Conservation (phyloP, 2,329 filamentous ascomycete species). For the Penicillium sp. region DNA sequence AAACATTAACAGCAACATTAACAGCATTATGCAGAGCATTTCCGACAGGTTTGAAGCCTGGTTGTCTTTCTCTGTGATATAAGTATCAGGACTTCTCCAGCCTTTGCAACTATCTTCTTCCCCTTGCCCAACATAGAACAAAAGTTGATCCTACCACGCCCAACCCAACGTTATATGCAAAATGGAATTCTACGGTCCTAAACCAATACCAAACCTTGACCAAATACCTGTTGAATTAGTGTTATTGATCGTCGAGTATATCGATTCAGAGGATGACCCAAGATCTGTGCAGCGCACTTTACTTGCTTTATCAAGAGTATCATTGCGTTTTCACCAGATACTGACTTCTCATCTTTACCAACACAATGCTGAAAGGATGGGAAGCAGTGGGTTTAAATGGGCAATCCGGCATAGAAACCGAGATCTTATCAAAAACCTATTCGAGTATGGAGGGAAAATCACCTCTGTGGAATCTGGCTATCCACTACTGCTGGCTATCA, state of each 20-base stretch:
- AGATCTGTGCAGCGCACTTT: not conserved
- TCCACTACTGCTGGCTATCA: not conserved
- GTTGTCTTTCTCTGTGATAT: too few species aligned
- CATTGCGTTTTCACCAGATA: not conserved
- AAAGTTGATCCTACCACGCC: not conserved
- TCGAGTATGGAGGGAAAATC: not conserved
- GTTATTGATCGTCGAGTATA: not conserved
- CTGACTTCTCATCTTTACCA: not conserved
- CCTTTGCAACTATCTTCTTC: too few species aligned
- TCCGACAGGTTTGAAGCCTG: too few species aligned
- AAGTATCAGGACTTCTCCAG: too few species aligned
- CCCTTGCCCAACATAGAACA: not conserved
- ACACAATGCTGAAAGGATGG: not conserved
- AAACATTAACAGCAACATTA: too few species aligned
- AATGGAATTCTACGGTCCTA: not conserved
- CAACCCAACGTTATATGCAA: too few species aligned
- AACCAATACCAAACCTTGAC: not conserved
- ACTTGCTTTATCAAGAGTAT: not conserved
- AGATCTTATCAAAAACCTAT: not conserved
- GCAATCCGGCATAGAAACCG: not conserved
- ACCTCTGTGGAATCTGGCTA: not conserved
- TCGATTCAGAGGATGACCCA: not conserved
- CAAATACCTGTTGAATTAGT: not conserved
- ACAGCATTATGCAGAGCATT: too few species aligned
- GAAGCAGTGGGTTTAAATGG: not conserved